phyloP scores from a whole-genome alignment of 129 eudicot genomes.

The Ambrosia artemisiifolia region DNA sequence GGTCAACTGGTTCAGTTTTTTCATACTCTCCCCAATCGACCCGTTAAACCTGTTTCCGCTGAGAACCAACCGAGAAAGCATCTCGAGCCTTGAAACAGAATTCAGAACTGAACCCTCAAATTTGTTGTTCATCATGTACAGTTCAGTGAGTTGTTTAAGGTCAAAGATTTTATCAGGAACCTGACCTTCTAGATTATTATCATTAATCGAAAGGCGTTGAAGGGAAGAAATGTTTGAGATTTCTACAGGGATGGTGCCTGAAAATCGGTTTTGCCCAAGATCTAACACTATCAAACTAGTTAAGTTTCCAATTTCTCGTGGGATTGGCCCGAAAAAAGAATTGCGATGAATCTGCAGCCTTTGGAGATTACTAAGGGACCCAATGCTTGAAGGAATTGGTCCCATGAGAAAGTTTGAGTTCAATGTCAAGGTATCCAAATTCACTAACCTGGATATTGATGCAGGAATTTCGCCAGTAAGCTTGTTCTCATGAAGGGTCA shows the following conservation, averaged over 20 bases:
- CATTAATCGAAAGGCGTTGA: slow-evolving; percentile 50
- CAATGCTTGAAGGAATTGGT: slow-evolving; percentile 48
- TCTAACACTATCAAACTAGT: slow-evolving; percentile 37
- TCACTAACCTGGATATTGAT: slow-evolving; percentile 49
- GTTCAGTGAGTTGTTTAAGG: slow-evolving; percentile 48
- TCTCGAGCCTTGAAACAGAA: slow-evolving; percentile 48
- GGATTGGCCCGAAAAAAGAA: slow-evolving; percentile 51
- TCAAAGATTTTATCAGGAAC: slow-evolving; percentile 55
- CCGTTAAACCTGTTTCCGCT: slow-evolving; percentile 67
- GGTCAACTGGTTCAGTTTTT: slow-evolving; percentile 35
- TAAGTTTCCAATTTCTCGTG: slow-evolving; percentile 58
- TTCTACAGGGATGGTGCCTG: slow-evolving; percentile 60
- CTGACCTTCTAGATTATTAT: slow-evolving; percentile 62
- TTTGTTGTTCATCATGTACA: slow-evolving; percentile 47
- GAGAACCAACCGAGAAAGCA: slow-evolving; percentile 54
- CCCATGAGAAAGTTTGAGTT: slow-evolving; percentile 59
- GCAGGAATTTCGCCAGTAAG: slow-evolving; percentile 50
- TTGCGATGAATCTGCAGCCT: slow-evolving; percentile 31
- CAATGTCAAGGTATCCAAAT: slow-evolving; percentile 47
- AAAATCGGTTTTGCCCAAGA: slow-evolving; percentile 42
- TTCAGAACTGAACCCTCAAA: slow-evolving; percentile 49
- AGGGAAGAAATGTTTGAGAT: slow-evolving; percentile 54
- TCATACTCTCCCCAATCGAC: slow-evolving; percentile 46
- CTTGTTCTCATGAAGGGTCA: slow-evolving; percentile 62
- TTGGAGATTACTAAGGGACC: slow-evolving; percentile 46